Evolutionary conservation across 176 grass and related monocot species (phyloP).

Genomic region (Juncus inflexus): DNA sequence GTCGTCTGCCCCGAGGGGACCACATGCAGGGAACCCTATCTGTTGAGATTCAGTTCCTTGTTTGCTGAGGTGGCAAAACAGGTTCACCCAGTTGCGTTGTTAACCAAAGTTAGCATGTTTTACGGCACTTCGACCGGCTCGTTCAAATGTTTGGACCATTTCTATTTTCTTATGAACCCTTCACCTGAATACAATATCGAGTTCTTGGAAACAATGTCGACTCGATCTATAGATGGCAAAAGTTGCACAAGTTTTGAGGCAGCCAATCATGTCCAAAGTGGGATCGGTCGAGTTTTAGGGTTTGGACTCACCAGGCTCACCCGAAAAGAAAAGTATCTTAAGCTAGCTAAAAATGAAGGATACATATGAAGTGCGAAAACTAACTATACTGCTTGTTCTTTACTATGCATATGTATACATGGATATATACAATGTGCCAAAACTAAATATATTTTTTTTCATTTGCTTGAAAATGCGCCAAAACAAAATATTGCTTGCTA

Average conservation of each 20-base stretch:
- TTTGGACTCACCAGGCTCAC: slow-evolving; percentile 62
- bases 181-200: slow-evolving; percentile 39
- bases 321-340: slow-evolving; percentile 63
- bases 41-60: slow-evolving; percentile 72
- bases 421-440: too few species aligned
- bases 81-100: slow-evolving; percentile 58
- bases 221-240: slow-evolving; percentile 23
- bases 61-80: slow-evolving; percentile 40
- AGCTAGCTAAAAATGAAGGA: slow-evolving; percentile 62
- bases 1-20: slow-evolving; percentile 89
- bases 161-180: slow-evolving; percentile 88
- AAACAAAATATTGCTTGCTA: too few species aligned
- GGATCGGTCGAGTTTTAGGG: slow-evolving; percentile 46
- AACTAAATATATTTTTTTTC: too few species aligned
- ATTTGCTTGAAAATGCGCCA: too few species aligned
- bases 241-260: slow-evolving; percentile 40
- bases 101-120: slow-evolving; percentile 56
- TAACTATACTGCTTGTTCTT: too few species aligned
- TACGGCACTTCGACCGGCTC: slow-evolving; percentile 55
- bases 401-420: too few species aligned
- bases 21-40: slow-evolving; percentile 73
- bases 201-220: slow-evolving; percentile 54
- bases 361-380: too few species aligned
- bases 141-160: slow-evolving; percentile 56
- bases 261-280: slow-evolving; percentile 57